Base-by-base conservation (phyloP, 768 basidiomycete genomes). In the Pleurotus sapidus region DNA sequence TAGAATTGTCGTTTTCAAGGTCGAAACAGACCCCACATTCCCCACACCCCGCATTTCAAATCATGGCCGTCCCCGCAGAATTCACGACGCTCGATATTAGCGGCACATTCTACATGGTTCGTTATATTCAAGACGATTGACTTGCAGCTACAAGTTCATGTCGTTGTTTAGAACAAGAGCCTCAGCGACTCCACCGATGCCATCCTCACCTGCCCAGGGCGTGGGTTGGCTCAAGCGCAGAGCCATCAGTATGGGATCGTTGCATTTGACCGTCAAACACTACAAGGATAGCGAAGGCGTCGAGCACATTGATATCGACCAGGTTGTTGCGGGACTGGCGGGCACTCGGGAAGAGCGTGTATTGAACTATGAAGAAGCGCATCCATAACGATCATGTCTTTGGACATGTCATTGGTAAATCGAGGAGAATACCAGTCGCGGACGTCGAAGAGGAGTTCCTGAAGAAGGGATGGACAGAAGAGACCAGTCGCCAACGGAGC, bases 201-300 rank as follows among this genome's bases (percentile, higher is more conserved):
- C 24, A 85, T 93, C 59, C 82, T 93, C 42, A 66, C 69, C 30
- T n/a, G 74, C 87, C 2, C 91, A 92, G 67, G 91, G 91, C 49
- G 77, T 93, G 30, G 68, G 84, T 34, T 93, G 90, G 90, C 58
- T 85, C 46, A 87, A 75, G 61, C 83, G 91, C 61, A 84, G 78
- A 57, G 79, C 80, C 23, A 91, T 93, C 63, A 56, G 65, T 20
- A 30, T 74, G 24, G 84, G 79, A 30, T 83, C 80, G 15, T 63
- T 92, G 46, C 87, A 84, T 20, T 79, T 91, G 39, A 55, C 55
- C 45, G 67, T 90, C 64, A 87, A 82, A 57, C 89, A 92, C 65
- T 83, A 78, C 73, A 85, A 78, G 60, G 82, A 87, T 47, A 83
- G 79, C 12, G 71, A 67, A 1, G 81, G 77, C 37, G 63, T 82